Base-by-base conservation (phyloP, 1,139 yeast species). In the Zygosaccharomyces sapae region DNA sequence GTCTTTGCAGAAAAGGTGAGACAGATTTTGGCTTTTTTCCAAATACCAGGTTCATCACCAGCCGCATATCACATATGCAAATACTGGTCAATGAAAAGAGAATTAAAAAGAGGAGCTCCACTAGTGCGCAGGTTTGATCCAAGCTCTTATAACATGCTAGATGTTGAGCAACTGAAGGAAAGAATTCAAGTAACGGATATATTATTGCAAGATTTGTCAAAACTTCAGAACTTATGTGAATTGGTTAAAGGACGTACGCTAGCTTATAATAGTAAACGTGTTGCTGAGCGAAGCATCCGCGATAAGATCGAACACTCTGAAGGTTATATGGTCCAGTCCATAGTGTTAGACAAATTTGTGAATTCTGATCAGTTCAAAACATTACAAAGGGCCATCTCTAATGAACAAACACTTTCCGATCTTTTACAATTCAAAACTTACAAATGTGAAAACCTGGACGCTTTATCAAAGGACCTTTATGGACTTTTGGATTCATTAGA, bases 71-170 rank as follows among this genome's bases (percentile, higher is more conserved):
- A 78, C 40, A 62, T 88, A 16, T 83, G 94, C 54, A 79, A 81
- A 52, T 88, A 87, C 60, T 90, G 96, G 96, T 80, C 92, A 22
- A 72, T 89, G 68, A 89, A 90, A 64, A 70, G 95, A 46, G 92
- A 87, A 57, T 65, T 72, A 56, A 81, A 81, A 53, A 74, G 83
- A 29, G 94, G 95, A 1, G 89, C 92, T 0, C 83, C 95, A 2
- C 68, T 89, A 50, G 77, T 86, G 13, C 74, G 87, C 52, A 74
- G 83, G 48, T 75, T 80, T 25, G 77, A 80, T 43, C 65, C 76
- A 1, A 72, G 73, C 37, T 70, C 74, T 22, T 73, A 74, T 54
- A 79, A 77, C 29, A 58, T 70, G 18, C 68, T 77, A 43, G 65
- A 70, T 33, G 64, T 65, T 2, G 65, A 70, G 10, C 77, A 77